These are phyloP conservation scores for Kodamaea leandrae DNA, from an alignment of 805 yeast species.

Conservation along the genomic window DNA sequence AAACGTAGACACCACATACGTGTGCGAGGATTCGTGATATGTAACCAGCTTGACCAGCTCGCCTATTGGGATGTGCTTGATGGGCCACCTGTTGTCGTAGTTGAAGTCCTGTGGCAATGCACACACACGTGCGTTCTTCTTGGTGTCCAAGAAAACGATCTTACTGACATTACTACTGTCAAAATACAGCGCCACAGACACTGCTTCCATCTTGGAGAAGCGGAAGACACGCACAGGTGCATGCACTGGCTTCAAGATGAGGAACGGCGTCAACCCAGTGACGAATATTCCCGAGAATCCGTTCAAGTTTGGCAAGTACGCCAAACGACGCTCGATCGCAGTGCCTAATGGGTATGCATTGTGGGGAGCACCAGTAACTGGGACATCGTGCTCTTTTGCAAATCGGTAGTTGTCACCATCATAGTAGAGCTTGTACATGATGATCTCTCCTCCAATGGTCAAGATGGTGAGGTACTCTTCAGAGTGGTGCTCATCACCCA, in stretches of 20 bases:
- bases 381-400: slow-evolving; percentile 42
- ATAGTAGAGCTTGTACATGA: slow-evolving; percentile 58
- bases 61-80: slow-evolving; percentile 50
- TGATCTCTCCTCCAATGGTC: slow-evolving; percentile 79
- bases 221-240: slow-evolving; percentile 64
- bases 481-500: slow-evolving; percentile 56
- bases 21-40: slow-evolving; percentile 64
- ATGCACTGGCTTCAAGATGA: slow-evolving; percentile 61
- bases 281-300: slow-evolving; percentile 63
- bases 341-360: slow-evolving; percentile 72
- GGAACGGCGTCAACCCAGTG: slow-evolving; percentile 71
- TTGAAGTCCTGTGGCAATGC: slow-evolving; percentile 47
- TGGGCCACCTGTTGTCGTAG: slow-evolving; percentile 62
- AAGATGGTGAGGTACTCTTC: slow-evolving; percentile 68
- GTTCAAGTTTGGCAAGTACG: slow-evolving; percentile 54
- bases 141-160: slow-evolving; percentile 68
- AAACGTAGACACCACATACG: slow-evolving; percentile 61
- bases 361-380: slow-evolving; percentile 75
- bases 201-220: slow-evolving; percentile 61
- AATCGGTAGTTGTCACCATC: slow-evolving; percentile 45
- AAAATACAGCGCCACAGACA: slow-evolving; percentile 62
- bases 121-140: slow-evolving; percentile 63
- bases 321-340: slow-evolving; percentile 63
- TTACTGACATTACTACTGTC: slow-evolving; percentile 43
- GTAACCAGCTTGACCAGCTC: slow-evolving; percentile 64